These are phyloP conservation scores for Schizopora paradoxa DNA, from an alignment of 1,284 basidiomycete species.

Conservation along the genomic window DNA sequence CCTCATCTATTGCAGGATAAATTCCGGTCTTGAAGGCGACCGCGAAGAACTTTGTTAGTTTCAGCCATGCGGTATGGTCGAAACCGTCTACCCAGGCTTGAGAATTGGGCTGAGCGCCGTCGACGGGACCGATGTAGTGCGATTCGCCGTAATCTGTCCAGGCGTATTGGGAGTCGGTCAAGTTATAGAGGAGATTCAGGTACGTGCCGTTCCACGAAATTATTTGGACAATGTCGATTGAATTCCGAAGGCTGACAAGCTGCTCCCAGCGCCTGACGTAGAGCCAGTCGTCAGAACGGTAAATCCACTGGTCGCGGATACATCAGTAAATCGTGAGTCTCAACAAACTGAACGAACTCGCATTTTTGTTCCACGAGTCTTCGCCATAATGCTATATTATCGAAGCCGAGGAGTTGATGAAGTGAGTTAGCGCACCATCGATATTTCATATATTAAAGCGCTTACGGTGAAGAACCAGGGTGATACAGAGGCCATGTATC, in stretches of 20 bases:
- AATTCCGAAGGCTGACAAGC: constrained; percentile 53
- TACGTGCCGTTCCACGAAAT: constrained; percentile 63
- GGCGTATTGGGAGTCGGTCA: not conserved
- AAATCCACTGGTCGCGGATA: constrained; percentile 44
- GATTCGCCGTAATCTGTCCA: constrained; percentile 46
- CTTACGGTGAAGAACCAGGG: constrained; percentile 82
- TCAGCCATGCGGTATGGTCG: constrained; percentile 60
- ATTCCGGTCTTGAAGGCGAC: constrained; percentile 69
- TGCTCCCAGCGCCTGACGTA: constrained; percentile 73
- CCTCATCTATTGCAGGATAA: constrained; percentile 57
- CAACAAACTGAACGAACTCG: constrained; percentile 19
- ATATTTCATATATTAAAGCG: constrained; percentile 35
- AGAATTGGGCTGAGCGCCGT: constrained; percentile 59
- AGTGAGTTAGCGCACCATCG: not conserved
- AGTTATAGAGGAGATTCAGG: not conserved
- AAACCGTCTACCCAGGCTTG: constrained; percentile 63
- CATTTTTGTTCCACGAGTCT: constrained; percentile 76
- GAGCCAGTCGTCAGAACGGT: constrained; percentile 57
- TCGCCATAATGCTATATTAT: constrained; percentile 16
- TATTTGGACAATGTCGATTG: constrained; percentile 56
- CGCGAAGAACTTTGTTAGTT: constrained; percentile 67
- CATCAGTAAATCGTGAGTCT: constrained; percentile 8
- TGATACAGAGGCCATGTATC: constrained; percentile 52
- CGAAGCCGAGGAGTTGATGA: not conserved
- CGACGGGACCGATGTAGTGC: constrained; percentile 64